Evolutionary conservation across 2,329 filamentous ascomycete genomes (phyloP), one percentile per base, ranked within the genome.

Genomic region (Hypoxylon sp.): DNA sequence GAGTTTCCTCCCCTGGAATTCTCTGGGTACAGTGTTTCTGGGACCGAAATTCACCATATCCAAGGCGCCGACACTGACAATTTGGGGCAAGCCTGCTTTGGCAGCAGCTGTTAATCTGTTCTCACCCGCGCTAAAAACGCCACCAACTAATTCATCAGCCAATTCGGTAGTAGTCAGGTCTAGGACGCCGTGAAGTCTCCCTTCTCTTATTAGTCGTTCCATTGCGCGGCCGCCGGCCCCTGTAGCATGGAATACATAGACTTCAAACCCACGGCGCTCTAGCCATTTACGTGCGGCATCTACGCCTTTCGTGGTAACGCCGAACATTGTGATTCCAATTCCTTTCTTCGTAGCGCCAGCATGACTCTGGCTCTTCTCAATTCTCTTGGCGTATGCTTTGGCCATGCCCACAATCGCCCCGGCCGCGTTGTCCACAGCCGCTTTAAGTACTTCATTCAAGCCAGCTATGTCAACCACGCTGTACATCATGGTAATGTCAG

Each of bases 101-200:
- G 86, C 82, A 0, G 88, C 88, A 0, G 88, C 87, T 21, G 85
- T 83, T 1, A 93, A 80, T 21, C 91, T 81, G 5, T 80, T 73
- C 1, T 82, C 79, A 0, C 87, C 89, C 0, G 90, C 89, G 30
- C 83, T 85, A 79, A 93, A 85, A 2, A 88, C 83, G 0, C 90
- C 90, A 0, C 89, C 90, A 14, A 86, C 85, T 0, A 91, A 68
- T 50, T 88, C 79, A 72, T 93, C 90, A 46, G 86, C 87, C 17
- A 91, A 83, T 73, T 93, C 91, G 0, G 89, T 91, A 0, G 90
- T 92, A 0, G 91, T 93, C n/a, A 93, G 78, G 73, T 93, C 91
- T 2, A 92, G 79, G 0, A 92, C 84, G 0, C 87, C 90, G 72
- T 91, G 88, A 1, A 93, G 80, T n/a, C 81, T 79, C 0, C 82